phyloP scores from a whole-genome alignment of 2,329 filamentous ascomycete species.

The Rutstroemia sp. region DNA sequence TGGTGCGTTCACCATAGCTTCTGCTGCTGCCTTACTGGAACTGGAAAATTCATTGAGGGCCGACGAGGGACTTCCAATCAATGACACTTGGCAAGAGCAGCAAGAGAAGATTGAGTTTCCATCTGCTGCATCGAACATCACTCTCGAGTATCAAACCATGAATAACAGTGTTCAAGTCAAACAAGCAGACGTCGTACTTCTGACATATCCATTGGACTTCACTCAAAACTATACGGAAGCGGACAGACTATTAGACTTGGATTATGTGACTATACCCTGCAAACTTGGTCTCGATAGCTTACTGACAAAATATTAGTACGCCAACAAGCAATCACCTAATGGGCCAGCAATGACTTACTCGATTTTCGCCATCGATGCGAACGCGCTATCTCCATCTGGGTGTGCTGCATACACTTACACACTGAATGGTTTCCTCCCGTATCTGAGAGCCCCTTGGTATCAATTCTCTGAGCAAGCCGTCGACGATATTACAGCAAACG shows the following conservation, averaged over 20 bases:
- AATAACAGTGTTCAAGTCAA: constrained; percentile 60
- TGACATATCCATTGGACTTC: constrained; percentile 58
- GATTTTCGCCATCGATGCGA: constrained; percentile 60
- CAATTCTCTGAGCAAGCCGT: constrained; percentile 63
- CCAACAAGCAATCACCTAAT: constrained; percentile 58
- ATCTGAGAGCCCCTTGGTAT: constrained; percentile 59
- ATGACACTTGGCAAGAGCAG: constrained; percentile 51
- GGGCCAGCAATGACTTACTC: constrained; percentile 70
- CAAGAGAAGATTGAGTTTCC: constrained; percentile 48
- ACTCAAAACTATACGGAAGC: constrained; percentile 44
- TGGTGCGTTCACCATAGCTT: constrained; percentile 55
- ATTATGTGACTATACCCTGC: constrained; percentile 43
- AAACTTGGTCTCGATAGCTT: not conserved
- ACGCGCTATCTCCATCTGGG: constrained; percentile 56
- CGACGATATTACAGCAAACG: constrained; percentile 53
- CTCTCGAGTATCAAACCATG: constrained; percentile 58
- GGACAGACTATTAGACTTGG: constrained; percentile 44
- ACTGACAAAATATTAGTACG: constrained; percentile 40
- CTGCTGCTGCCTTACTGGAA: constrained; percentile 35
- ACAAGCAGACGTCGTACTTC: constrained; percentile 62
- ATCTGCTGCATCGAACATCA: constrained; percentile 49
- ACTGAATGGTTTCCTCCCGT: constrained; percentile 55
- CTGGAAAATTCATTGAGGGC: constrained; percentile 34
- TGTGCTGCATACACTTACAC: constrained; percentile 64
- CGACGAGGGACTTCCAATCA: constrained; percentile 29